phyloP scores from a whole-genome alignment of 495 filamentous ascomycete species.

The Neurospora sp. region DNA sequence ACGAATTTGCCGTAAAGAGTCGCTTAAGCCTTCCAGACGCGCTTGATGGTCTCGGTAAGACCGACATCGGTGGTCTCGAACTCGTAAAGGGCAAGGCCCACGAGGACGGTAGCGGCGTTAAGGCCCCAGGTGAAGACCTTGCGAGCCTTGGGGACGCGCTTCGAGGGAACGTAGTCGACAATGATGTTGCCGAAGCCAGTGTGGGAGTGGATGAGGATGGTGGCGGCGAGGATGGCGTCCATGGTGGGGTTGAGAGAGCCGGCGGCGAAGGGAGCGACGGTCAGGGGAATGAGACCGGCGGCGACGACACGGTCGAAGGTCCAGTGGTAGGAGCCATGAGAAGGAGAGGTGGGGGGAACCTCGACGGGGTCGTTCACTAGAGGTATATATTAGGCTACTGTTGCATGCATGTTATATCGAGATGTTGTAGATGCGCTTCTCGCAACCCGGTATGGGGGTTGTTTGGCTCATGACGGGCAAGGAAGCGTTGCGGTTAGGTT shows the following conservation, averaged over 20 bases:
- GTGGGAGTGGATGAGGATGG: slow-evolving; percentile 84
- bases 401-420: not conserved
- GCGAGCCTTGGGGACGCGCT: slow-evolving; percentile 56
- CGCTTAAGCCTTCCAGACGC: slow-evolving; percentile 65
- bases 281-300: slow-evolving; percentile 71
- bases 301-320: slow-evolving; percentile 81
- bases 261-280: slow-evolving; percentile 81
- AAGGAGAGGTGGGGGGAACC: slow-evolving; percentile 58
- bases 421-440: not conserved
- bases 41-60: slow-evolving; percentile 76
- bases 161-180: slow-evolving; percentile 78
- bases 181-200: slow-evolving; percentile 85
- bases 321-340: slow-evolving; percentile 96
- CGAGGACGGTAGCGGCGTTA: slow-evolving; percentile 64
- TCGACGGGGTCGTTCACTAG: slow-evolving; percentile 79
- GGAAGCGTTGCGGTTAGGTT: not conserved
- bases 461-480: not conserved
- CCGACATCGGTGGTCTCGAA: slow-evolving; percentile 99
- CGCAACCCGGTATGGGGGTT: not conserved
- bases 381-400: not conserved
- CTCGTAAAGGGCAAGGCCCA: slow-evolving; percentile 86
- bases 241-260: slow-evolving; percentile 81
- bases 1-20: not conserved
- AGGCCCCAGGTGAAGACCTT: slow-evolving; percentile 63
- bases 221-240: slow-evolving; percentile 76